Evolutionary conservation across 805 yeast species (phyloP).

Genomic region (Grigorovia jiainica): DNA sequence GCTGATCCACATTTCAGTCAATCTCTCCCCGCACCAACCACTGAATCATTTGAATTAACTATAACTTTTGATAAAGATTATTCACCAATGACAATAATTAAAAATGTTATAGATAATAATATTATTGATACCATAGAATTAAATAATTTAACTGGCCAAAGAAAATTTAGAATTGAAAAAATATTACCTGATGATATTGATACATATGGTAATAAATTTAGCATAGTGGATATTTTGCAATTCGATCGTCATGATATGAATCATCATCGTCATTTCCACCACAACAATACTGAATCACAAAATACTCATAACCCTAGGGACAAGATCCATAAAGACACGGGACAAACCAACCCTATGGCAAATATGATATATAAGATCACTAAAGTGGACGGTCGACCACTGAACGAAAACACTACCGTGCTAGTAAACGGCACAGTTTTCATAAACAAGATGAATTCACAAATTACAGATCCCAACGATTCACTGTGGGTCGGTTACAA

Average conservation of each 20-base stretch:
- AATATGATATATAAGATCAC: background rate
- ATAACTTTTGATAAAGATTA: conserved; percentile 17
- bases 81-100: conserved; percentile 1
- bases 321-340: no score
- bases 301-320: background rate
- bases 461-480: background rate
- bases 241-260: background rate
- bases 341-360: no score
- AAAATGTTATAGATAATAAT: background rate
- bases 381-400: conserved; percentile 1
- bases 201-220: background rate
- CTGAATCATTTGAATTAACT: conserved; percentile 22
- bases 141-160: background rate
- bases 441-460: background rate
- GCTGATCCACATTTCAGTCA: conserved; percentile 7
- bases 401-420: background rate
- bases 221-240: background rate
- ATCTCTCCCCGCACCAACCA: conserved; percentile 16
- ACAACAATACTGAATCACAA: no score
- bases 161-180: conserved; percentile 4
- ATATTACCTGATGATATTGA: conserved; percentile 1
- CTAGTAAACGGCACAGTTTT: conserved; percentile 16
- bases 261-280: no score
- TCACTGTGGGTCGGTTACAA: conserved; percentile 15
- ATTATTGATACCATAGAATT: background rate